These are phyloP conservation scores for Talaromyces sp. DNA, from an alignment of 2,329 filamentous ascomycete species.

Conservation along the genomic window DNA sequence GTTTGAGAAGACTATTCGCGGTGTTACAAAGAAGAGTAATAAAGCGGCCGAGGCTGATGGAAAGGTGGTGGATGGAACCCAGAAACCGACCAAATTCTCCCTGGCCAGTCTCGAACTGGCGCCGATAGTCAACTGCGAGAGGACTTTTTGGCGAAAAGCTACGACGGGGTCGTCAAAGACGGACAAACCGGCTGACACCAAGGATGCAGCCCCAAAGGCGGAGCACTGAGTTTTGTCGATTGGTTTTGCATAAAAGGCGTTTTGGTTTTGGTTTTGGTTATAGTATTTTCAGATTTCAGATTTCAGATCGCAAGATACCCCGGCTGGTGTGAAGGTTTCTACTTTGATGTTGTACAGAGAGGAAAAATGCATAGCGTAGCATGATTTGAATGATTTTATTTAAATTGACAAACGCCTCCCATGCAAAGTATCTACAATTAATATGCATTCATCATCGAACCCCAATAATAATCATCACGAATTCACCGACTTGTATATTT, in stretches of 20 bases:
- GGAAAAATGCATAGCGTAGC: background rate
- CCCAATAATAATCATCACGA: background rate
- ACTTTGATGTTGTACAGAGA: background rate
- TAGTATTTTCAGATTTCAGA: background rate
- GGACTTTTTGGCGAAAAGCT: constrained; percentile 52
- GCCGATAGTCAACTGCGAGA: constrained; percentile 57
- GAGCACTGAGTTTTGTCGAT: constrained; percentile 11
- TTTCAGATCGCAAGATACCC: constrained; percentile 10
- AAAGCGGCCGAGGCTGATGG: constrained; percentile 12
- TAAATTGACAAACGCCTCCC: constrained; percentile 5
- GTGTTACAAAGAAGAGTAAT: constrained; percentile 39
- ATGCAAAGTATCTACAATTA: constrained; percentile 19
- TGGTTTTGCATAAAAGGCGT: background rate
- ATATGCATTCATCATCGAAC: background rate
- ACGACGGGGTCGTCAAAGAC: constrained; percentile 28
- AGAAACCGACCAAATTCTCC: constrained; percentile 9
- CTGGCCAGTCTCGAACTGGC: constrained; percentile 37
- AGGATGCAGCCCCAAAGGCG: constrained; percentile 18
- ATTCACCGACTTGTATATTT: background rate
- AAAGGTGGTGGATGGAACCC: background rate
- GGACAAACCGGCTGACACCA: constrained; percentile 24
- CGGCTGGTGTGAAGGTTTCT: background rate
- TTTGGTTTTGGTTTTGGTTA: background rate
- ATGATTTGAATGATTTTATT: background rate
- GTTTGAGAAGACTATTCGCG: constrained; percentile 54